These are phyloP conservation scores for Ustilago sp. DNA, from an alignment of 1,284 basidiomycete genomes.

Conservation along the genomic window DNA sequence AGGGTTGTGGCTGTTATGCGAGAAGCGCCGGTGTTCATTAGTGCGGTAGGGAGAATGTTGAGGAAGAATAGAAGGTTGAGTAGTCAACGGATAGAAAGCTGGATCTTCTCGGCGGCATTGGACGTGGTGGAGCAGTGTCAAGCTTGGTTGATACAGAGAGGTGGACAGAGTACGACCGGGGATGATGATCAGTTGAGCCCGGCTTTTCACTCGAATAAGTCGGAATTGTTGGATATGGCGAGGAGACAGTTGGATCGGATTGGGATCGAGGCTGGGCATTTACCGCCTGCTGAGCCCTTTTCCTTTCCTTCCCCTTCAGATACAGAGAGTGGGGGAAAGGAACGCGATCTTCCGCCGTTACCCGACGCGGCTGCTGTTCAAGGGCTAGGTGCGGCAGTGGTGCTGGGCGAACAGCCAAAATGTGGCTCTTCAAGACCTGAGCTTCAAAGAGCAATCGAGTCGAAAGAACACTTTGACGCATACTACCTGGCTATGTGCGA, in stretches of 20 bases:
- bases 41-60: slow-evolving; percentile 82
- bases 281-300: slow-evolving; percentile 79
- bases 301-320: neutral
- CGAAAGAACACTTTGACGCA: slow-evolving; percentile 67
- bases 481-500: slow-evolving; percentile 74
- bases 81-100: slow-evolving; percentile 85
- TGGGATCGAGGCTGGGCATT: slow-evolving; percentile 78
- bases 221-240: slow-evolving; percentile 84
- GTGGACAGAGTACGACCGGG: slow-evolving; percentile 18
- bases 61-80: slow-evolving; percentile 74
- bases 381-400: slow-evolving; percentile 4
- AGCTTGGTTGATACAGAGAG: slow-evolving; percentile 74
- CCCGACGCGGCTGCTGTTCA: slow-evolving; percentile 10
- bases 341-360: slow-evolving; percentile 44
- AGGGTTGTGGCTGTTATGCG: slow-evolving; percentile 78
- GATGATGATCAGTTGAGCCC: slow-evolving; percentile 49
- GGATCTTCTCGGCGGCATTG: slow-evolving; percentile 91
- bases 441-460: slow-evolving; percentile 76
- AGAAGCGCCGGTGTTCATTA: slow-evolving; percentile 80
- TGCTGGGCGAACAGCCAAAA: slow-evolving; percentile 15
- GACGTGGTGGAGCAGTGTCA: slow-evolving; percentile 88
- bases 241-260: slow-evolving; percentile 82
- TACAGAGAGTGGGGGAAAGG: neutral
- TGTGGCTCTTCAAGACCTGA: slow-evolving; percentile 72
- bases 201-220: slow-evolving; percentile 73